These are phyloP conservation scores for Coniophora puteana DNA, from an alignment of 1,284 basidiomycete genomes.

Conservation along the genomic window DNA sequence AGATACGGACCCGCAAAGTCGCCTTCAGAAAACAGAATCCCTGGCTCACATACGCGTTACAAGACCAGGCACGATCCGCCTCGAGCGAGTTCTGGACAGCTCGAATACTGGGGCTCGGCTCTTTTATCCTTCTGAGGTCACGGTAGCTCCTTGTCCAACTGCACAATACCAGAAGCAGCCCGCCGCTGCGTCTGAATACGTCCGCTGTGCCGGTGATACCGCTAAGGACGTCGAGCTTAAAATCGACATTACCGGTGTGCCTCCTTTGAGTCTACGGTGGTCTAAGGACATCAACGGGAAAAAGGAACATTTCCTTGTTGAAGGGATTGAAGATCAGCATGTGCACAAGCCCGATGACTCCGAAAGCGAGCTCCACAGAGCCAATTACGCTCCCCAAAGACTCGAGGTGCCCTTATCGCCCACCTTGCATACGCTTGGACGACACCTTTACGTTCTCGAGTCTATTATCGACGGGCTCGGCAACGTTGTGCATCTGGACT, in stretches of 20 bases:
- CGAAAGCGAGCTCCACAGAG: constrained; percentile 19
- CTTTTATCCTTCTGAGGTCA: constrained; percentile 64
- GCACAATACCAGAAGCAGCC: constrained; percentile 59
- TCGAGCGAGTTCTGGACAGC: constrained; percentile 73
- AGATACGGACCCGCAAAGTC: constrained; percentile 21
- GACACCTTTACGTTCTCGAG: constrained; percentile 68
- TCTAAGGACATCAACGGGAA: constrained; percentile 60
- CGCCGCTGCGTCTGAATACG: constrained; percentile 34
- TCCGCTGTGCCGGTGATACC: constrained; percentile 73
- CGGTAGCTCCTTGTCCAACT: constrained; percentile 78
- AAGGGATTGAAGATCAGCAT: constrained; percentile 73
- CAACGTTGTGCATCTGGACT: constrained; percentile 56
- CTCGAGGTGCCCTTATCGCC: constrained; percentile 68
- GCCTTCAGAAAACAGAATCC: constrained; percentile 67
- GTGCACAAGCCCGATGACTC: too few relatives aligned
- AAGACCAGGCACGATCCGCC: constrained; percentile 67
- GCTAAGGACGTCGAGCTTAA: constrained; percentile 58
- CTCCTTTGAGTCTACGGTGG: constrained; percentile 79
- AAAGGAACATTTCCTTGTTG: constrained; percentile 70
- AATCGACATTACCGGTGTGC: constrained; percentile 74
- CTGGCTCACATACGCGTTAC: constrained; percentile 69
- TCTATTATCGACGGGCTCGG: constrained; percentile 73
- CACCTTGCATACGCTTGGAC: constrained; percentile 57
- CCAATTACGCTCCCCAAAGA: constrained; percentile 39
- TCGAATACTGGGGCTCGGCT: constrained; percentile 63